Evolutionary conservation across 75 land plant genomes (phyloP).

Genomic region (Sequoiadendron giganteum): DNA sequence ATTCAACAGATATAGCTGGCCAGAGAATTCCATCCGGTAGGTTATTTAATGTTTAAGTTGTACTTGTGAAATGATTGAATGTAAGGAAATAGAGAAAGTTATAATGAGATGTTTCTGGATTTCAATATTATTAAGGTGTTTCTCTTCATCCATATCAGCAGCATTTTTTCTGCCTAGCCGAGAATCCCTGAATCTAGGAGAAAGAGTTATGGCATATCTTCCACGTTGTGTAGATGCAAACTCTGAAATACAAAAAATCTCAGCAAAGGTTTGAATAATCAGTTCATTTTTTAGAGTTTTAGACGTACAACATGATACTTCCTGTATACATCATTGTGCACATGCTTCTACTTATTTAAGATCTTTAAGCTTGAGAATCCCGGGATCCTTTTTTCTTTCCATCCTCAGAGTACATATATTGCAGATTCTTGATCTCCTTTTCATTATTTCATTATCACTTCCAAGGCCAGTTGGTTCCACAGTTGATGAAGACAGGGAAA

Average conservation of each 20-base stretch:
- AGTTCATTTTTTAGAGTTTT: not conserved
- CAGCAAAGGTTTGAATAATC: slow-evolving; percentile 66
- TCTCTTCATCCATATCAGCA: slow-evolving; percentile 39
- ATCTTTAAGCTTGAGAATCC: not conserved
- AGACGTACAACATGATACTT: slow-evolving; percentile 7
- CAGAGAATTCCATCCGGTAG: slow-evolving; percentile 57
- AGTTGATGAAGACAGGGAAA: slow-evolving; percentile 54
- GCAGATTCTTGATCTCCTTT: slow-evolving; percentile 88
- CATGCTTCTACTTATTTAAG: not conserved
- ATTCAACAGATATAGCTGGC: slow-evolving; percentile 33
- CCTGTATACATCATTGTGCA: not conserved
- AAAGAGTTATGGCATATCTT: slow-evolving; percentile 80
- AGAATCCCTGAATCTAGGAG: slow-evolving; percentile 79
- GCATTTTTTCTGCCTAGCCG: slow-evolving; percentile 86
- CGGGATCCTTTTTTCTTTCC: not conserved
- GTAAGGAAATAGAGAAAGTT: not conserved
- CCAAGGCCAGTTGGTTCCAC: slow-evolving; percentile 63
- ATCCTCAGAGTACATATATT: slow-evolving; percentile 6
- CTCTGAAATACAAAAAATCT: slow-evolving; percentile 65
- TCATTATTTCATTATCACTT: slow-evolving; percentile 79
- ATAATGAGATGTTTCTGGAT: not conserved
- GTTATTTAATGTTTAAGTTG: slow-evolving; percentile 32
- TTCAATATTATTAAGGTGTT: not conserved
- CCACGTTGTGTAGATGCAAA: slow-evolving; percentile 92
- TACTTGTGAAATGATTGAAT: not conserved